Evolutionary conservation across 2,329 filamentous ascomycete species (phyloP).

Genomic region (Monosporascus sp.): DNA sequence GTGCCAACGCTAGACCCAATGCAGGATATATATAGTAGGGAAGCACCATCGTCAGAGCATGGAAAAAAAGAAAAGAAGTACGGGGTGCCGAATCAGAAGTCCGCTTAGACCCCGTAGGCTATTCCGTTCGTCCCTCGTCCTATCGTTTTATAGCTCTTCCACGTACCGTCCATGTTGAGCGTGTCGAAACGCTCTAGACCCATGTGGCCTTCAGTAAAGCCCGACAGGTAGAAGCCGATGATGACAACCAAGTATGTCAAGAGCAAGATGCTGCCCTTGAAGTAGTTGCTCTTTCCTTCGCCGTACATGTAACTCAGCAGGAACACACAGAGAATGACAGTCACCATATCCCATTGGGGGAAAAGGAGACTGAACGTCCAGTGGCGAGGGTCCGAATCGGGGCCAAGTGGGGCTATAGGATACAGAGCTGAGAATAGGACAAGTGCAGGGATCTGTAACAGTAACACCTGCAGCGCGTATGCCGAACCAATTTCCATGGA

Average conservation of each 20-base stretch:
- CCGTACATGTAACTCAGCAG: slow-evolving; percentile 95
- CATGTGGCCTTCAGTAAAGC: slow-evolving; percentile 40
- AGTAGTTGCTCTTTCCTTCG: slow-evolving; percentile 99
- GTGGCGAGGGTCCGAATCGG: slow-evolving; percentile 37
- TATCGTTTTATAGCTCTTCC: slow-evolving; percentile 48
- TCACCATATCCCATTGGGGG: slow-evolving; percentile 99
- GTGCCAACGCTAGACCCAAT: too few relatives aligned
- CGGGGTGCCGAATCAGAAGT: slow-evolving; percentile 5
- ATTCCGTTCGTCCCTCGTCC: slow-evolving; percentile 38
- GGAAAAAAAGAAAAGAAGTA: too few relatives aligned
- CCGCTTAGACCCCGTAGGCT: slow-evolving; percentile 23
- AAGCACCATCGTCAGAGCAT: too few relatives aligned
- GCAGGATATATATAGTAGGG: too few relatives aligned
- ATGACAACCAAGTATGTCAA: slow-evolving; percentile 90
- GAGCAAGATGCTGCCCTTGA: slow-evolving; percentile 94
- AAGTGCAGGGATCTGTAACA: slow-evolving; percentile 88
- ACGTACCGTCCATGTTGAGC: slow-evolving; percentile 44
- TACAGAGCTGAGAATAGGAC: slow-evolving; percentile 85
- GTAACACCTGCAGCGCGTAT: slow-evolving; percentile 91
- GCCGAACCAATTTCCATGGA: slow-evolving; percentile 99
- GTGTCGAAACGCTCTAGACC: slow-evolving; percentile 48
- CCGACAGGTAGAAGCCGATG: slow-evolving; percentile 83
- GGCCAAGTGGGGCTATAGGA: slow-evolving; percentile 35
- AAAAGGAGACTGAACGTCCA: slow-evolving; percentile 86
- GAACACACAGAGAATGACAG: slow-evolving; percentile 92